Percentiles rank a stretch among this genome's conserved stretches.
These are phyloP conservation scores for Coniochaeta ligniaria DNA, from an alignment of 2,329 filamentous ascomycete species.

Conservation along the genomic window DNA sequence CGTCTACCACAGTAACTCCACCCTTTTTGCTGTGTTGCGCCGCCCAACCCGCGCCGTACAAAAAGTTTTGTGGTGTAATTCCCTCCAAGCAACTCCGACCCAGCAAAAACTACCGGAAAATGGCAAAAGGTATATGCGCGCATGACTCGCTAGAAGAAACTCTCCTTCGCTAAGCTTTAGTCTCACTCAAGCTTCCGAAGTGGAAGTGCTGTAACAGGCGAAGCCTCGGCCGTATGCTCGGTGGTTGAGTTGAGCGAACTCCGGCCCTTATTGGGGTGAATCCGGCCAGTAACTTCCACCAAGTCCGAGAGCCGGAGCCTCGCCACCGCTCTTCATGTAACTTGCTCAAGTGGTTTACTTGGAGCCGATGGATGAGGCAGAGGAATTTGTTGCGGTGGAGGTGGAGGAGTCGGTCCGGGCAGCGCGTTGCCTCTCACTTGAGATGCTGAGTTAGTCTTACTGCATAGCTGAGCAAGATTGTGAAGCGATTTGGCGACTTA, in stretches of 20 bases:
- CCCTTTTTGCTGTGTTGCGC: background rate
- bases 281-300: background rate
- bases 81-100: background rate
- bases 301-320: background rate
- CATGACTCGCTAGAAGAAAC: background rate
- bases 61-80: background rate
- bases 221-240: background rate
- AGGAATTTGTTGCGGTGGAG: constrained; percentile 10
- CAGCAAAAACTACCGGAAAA: background rate
- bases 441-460: constrained; percentile 4
- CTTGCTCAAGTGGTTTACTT: background rate
- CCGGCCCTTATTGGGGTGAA: background rate
- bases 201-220: background rate
- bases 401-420: constrained; percentile 11
- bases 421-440: constrained; percentile 15
- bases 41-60: background rate
- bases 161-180: background rate
- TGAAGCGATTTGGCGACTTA: constrained; percentile 20
- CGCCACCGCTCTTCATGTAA: background rate
- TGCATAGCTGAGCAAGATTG: background rate
- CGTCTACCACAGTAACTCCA: background rate
- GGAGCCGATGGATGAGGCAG: background rate
- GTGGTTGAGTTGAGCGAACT: background rate
- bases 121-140: background rate
- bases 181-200: background rate